Percentiles rank a stretch among this genome's conserved stretches.
These are phyloP conservation scores for Camelina hispida DNA, from an alignment of 345 rosid species.

Conservation along the genomic window DNA sequence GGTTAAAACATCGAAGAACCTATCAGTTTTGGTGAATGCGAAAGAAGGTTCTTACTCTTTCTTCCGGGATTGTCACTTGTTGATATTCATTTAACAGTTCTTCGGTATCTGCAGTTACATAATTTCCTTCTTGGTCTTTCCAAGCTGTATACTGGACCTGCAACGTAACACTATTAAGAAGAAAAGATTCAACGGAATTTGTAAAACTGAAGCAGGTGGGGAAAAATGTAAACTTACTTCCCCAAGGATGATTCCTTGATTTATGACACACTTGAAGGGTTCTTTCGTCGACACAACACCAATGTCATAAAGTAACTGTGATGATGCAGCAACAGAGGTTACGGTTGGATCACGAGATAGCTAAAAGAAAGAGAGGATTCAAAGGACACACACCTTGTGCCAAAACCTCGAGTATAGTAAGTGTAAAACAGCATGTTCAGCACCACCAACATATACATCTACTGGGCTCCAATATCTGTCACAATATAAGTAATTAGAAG, in stretches of 20 bases:
- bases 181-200: constrained; percentile 16
- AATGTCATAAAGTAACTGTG: constrained; percentile 88
- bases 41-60: constrained; percentile 57
- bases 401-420: constrained; percentile 93
- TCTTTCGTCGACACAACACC: constrained; percentile 92
- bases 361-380: constrained; percentile 4
- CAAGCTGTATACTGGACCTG: constrained; percentile 88
- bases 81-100: constrained; percentile 53
- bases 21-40: constrained; percentile 27
- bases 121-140: constrained; percentile 72
- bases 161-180: constrained; percentile 44
- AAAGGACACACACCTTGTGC: constrained; percentile 74
- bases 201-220: neutral
- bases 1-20: constrained; percentile 5
- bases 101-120: constrained; percentile 66
- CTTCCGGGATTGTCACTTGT: constrained; percentile 68
- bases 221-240: constrained; percentile 59
- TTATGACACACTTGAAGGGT: constrained; percentile 96
- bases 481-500: constrained; percentile 15
- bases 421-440: constrained; percentile 98
- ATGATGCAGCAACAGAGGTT: constrained; percentile 33
- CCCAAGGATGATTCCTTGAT: constrained; percentile 97
- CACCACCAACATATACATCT: constrained; percentile 96
- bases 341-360: constrained; percentile 14
- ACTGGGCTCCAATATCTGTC: constrained; percentile 93